Evolutionary conservation across 2,329 filamentous ascomycete species (phyloP), one percentile per base, ranked within the genome.

Genomic region (Venturia aucupariae): DNA sequence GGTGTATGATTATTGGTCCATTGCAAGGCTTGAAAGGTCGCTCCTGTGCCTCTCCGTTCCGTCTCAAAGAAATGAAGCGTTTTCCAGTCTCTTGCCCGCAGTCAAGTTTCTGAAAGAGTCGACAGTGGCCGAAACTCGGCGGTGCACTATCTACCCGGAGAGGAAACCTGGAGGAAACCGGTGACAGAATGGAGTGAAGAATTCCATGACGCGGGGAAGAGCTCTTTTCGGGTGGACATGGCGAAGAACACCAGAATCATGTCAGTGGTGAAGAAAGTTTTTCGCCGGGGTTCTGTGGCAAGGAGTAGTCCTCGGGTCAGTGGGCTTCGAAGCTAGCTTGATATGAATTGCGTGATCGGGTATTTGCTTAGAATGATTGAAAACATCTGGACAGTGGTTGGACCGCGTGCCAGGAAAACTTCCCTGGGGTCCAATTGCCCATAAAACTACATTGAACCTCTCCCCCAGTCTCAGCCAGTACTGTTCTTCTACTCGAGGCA

Each of bases 291-390:
- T 22, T 5, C 30, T 35, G 51, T 57, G 51, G 51, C 51, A 48
- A 48, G 51, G 11, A n/a, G 4, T 35, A 19, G 30, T 35, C 6
- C 51, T 35, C 30, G 51, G 51, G 27, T 57, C 27, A 19, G 10
- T 51, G 15, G 22, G 51, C 51, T 15, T 51, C 10, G 22, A 35
- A 27, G 51, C 30, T 35, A 35, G 51, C 17, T 38, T 3, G 17
- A 57, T 35, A 27, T 57, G 30, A 32, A 57, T 57, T 57, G 51
- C 51, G 51, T 57, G 51, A 57, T 57, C 51, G 51, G 30, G 15
- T 19, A 3, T 57, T n/a, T 57, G 51, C 51, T 57, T 57, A 57
- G 51, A 57, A 57, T 5, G 51, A 57, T 57, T 57, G 51, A 57
- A 57, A 57, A 57, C 51, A 35, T 57, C 51, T 57, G 51, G 51